A percentile compares a stretch with the other conserved stretches of the same genome.
phyloP scores from a whole-genome alignment of 225 moss, liverwort and hornwort genomes.

The Lunularia cruciata region DNA sequence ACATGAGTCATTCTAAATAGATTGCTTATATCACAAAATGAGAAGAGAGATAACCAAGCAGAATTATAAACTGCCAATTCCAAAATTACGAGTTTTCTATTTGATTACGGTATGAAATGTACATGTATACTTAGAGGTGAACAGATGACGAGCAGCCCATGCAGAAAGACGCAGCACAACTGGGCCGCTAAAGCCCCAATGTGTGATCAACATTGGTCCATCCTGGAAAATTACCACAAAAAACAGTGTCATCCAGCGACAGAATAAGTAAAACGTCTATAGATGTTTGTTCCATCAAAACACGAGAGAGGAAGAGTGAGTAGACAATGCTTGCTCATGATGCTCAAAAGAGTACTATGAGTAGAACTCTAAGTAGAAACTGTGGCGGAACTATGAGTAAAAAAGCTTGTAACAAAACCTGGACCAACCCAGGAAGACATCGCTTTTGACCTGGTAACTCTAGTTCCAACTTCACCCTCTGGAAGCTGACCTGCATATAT shows the following conservation, averaged over 20 bases:
- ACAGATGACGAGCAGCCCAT: slow-evolving; percentile 89
- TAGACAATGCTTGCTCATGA: not conserved
- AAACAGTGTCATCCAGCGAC: not conserved
- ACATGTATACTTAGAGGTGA: slow-evolving; percentile 75
- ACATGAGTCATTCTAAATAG: too few species aligned
- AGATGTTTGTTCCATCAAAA: too few species aligned
- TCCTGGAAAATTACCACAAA: slow-evolving; percentile 32
- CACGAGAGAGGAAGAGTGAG: too few species aligned
- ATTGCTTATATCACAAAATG: too few species aligned
- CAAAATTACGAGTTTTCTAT: too few species aligned
- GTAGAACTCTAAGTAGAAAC: too few species aligned
- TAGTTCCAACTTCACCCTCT: slow-evolving; percentile 62
- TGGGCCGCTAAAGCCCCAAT: slow-evolving; percentile 97
- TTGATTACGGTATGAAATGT: not conserved
- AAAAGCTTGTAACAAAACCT: slow-evolving; percentile 43
- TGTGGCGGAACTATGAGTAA: not conserved
- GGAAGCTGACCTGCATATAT: slow-evolving; percentile 57
- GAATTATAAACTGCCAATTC: not conserved
- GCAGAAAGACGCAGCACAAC: slow-evolving; percentile 87
- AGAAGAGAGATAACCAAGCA: too few species aligned
- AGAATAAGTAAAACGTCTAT: too few species aligned
- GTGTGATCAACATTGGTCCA: slow-evolving; percentile 83
- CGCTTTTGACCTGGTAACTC: slow-evolving; percentile 61
- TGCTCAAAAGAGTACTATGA: not conserved
- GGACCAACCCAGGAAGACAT: slow-evolving; percentile 53